These are phyloP conservation scores for Thermochaetoides dissita DNA, from an alignment of 2,329 filamentous ascomycete genomes.

Conservation along the genomic window DNA sequence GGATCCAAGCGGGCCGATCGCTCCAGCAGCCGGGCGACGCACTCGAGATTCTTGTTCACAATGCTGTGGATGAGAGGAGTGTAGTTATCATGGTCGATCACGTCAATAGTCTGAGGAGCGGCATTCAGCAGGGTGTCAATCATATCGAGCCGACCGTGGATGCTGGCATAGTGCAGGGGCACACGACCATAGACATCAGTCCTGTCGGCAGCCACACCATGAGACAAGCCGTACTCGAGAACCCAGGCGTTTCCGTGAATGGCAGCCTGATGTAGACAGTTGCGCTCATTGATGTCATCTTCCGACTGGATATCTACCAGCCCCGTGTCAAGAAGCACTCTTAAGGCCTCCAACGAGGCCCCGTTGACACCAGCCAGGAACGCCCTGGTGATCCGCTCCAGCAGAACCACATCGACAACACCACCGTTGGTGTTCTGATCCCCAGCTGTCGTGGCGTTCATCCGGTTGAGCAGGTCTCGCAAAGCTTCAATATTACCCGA, in stretches of 20 bases:
- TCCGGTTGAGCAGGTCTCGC: conserved; percentile 64
- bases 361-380: conserved; percentile 85
- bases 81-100: conserved; percentile 93
- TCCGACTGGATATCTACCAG: conserved; percentile 84
- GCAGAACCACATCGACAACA: conserved; percentile 38
- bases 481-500: conserved; percentile 65
- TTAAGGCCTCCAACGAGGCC: conserved; percentile 62
- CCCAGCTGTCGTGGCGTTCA: conserved; percentile 35
- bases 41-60: conserved; percentile 69
- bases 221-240: conserved; percentile 59
- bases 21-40: conserved; percentile 63
- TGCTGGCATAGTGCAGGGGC: conserved; percentile 88
- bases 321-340: conserved; percentile 63
- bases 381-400: conserved; percentile 72
- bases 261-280: conserved; percentile 90
- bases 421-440: conserved; percentile 10
- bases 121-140: conserved; percentile 57
- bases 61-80: conserved; percentile 92
- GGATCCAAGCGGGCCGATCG: conserved; percentile 77
- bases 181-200: conserved; percentile 90
- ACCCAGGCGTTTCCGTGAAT: conserved; percentile 80
- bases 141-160: conserved; percentile 82
- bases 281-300: conserved; percentile 95
- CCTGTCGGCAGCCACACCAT: conserved; percentile 60
- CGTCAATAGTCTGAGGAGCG: conserved; percentile 63